phyloP scores from a whole-genome alignment of 306 rosid species.

The Cucurbita pepo region DNA sequence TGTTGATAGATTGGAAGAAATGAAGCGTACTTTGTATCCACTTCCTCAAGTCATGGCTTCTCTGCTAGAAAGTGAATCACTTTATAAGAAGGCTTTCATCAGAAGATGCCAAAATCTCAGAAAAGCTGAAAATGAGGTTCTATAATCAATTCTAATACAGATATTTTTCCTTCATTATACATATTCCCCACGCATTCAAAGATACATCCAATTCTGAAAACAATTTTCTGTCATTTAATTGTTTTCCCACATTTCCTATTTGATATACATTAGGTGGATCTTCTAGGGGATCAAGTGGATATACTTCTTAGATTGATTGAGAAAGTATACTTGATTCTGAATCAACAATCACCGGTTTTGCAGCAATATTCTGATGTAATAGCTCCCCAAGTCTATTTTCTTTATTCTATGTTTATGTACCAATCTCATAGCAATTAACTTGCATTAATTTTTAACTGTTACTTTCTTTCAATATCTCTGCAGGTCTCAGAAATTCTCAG shows the following conservation, averaged over 20 bases:
- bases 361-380: conserved; percentile 47
- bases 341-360: conserved; percentile 44
- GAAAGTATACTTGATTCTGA: conserved; percentile 37
- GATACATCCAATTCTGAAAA: background rate
- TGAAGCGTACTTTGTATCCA: conserved; percentile 27
- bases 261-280: conserved; percentile 47
- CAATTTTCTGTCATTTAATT: background rate
- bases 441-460: background rate
- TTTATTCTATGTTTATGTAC: background rate
- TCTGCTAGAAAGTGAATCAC: conserved; percentile 28
- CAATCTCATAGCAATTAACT: background rate
- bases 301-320: conserved; percentile 40
- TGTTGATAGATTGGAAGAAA: conserved; percentile 38
- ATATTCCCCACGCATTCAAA: too few species aligned
- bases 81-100: conserved; percentile 45
- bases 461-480: background rate
- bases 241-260: background rate
- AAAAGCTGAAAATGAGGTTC: conserved; percentile 73
- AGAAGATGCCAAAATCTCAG: conserved; percentile 64
- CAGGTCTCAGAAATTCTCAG: conserved; percentile 44
- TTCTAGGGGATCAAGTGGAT: conserved; percentile 92
- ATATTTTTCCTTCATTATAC: background rate
- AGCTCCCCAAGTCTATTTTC: background rate
- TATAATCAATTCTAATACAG: background rate
- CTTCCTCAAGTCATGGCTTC: conserved; percentile 15